Conservation (phyloP, 2,329 filamentous ascomycete genomes). For the Aspergillus pseudoterreus region DNA sequence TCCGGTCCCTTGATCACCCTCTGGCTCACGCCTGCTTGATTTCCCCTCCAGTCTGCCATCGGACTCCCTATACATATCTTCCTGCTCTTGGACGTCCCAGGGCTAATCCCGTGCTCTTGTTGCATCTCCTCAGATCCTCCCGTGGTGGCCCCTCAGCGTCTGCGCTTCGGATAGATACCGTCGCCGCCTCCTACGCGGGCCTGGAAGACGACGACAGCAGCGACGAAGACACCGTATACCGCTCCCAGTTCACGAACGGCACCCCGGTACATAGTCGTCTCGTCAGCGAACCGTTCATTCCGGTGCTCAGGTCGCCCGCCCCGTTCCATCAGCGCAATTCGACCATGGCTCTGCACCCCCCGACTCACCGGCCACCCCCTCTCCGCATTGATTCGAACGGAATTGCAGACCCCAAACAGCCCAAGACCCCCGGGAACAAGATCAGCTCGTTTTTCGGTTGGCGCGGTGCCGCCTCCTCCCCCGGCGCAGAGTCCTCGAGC, state of each 20-base stretch:
- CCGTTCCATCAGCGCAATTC: conserved; percentile 43
- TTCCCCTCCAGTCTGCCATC: conserved; percentile 4
- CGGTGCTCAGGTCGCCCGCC: conserved; percentile 67
- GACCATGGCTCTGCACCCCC: conserved; percentile 45
- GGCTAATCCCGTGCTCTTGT: conserved; percentile 24
- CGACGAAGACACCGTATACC: conserved; percentile 20
- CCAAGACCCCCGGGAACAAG: conserved; percentile 53
- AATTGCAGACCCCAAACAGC: conserved; percentile 34
- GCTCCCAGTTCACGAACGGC: conserved; percentile 34
- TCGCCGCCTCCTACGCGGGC: conserved; percentile 18
- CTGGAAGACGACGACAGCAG: conserved; percentile 25
- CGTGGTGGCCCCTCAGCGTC: conserved; percentile 33
- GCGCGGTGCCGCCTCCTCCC: conserved; percentile 53
- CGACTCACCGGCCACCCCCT: conserved; percentile 38
- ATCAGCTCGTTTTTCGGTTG: conserved; percentile 67
- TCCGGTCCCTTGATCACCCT: conserved; percentile 3
- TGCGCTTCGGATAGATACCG: conserved; percentile 32
- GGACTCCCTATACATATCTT: conserved; percentile 19
- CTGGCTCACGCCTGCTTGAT: conserved; percentile 3
- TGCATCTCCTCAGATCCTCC: conserved; percentile 34
- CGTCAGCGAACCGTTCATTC: conserved; percentile 46
- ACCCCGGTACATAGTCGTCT: conserved; percentile 38
- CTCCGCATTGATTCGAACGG: conserved; percentile 42
- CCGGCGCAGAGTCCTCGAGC: conserved; percentile 56
- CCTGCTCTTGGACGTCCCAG: conserved; percentile 16